Evolutionary conservation across 441 rosid genomes (phyloP).

Genomic region (California macrophylla): DNA sequence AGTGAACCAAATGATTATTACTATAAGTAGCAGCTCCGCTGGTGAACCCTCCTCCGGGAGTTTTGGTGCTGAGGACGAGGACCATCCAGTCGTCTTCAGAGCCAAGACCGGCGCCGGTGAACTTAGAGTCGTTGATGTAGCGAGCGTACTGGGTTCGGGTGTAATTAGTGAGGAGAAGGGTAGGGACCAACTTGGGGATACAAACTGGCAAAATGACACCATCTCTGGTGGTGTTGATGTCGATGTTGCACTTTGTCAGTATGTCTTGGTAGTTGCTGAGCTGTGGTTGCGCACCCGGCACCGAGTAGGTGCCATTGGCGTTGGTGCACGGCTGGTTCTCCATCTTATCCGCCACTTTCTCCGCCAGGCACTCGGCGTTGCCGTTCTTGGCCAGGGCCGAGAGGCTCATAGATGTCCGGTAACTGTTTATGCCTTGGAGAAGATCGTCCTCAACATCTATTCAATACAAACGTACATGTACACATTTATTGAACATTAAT

Average conservation of each 20-base stretch:
- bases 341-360: constrained; percentile 42
- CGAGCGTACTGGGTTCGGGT: constrained; percentile 40
- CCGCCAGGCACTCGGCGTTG: constrained; percentile 56
- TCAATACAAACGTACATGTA: too few relatives aligned
- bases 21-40: too few relatives aligned
- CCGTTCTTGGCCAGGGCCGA: constrained; percentile 37
- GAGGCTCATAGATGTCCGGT: constrained; percentile 38
- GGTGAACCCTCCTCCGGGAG: constrained; percentile 25
- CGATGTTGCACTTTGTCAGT: constrained; percentile 46
- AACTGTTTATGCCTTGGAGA: constrained; percentile 65
- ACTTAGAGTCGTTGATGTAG: constrained; percentile 49
- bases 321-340: constrained; percentile 42
- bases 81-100: constrained; percentile 76
- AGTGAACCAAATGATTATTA: too few relatives aligned
- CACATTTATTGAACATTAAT: too few relatives aligned
- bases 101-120: constrained; percentile 50
- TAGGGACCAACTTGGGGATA: constrained; percentile 41
- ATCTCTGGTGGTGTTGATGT: constrained; percentile 41
- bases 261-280: constrained; percentile 32
- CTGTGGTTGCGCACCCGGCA: constrained; percentile 25
- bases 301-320: constrained; percentile 16
- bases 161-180: constrained; percentile 56
- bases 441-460: constrained; percentile 45
- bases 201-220: constrained; percentile 58
- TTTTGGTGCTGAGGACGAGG: constrained; percentile 37